These are phyloP conservation scores for Metschnikowia gruessii DNA, from an alignment of 805 yeast genomes.

Conservation along the genomic window DNA sequence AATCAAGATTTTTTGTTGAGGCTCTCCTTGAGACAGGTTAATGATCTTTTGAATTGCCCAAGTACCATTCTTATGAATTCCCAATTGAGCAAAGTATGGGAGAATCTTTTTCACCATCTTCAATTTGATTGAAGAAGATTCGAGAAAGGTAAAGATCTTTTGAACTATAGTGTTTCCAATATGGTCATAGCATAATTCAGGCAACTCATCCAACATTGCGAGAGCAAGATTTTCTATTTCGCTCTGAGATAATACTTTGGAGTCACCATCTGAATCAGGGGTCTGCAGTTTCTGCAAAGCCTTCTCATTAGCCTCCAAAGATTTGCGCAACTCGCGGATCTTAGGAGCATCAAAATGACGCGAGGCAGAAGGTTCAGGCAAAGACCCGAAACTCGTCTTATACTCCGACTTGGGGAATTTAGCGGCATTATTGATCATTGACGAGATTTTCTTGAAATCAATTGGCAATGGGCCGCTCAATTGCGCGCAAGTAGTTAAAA, in stretches of 20 bases:
- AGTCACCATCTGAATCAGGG: slow-evolving; percentile 8
- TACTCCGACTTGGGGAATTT: slow-evolving; percentile 44
- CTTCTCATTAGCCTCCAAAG: slow-evolving; percentile 36
- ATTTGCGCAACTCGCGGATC: slow-evolving; percentile 79
- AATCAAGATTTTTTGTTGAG: slow-evolving; percentile 54
- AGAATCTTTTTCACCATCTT: slow-evolving; percentile 75
- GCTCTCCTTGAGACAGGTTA: slow-evolving; percentile 52
- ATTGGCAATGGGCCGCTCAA: slow-evolving; percentile 16
- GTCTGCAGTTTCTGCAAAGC: neutral
- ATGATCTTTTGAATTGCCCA: slow-evolving; percentile 99
- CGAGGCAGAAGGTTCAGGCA: slow-evolving; percentile 67
- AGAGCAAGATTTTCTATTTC: slow-evolving; percentile 81
- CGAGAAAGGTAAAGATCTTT: slow-evolving; percentile 71
- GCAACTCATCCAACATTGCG: slow-evolving; percentile 83
- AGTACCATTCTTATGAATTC: slow-evolving; percentile 96
- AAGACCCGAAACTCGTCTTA: slow-evolving; percentile 61
- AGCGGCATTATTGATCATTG: slow-evolving; percentile 41
- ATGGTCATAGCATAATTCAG: slow-evolving; percentile 88
- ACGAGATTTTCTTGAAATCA: slow-evolving; percentile 39
- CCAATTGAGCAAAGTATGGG: slow-evolving; percentile 83
- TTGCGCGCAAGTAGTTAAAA: slow-evolving; percentile 8
- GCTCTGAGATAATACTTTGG: slow-evolving; percentile 45
- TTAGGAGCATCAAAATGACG: slow-evolving; percentile 86
- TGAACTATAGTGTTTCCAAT: slow-evolving; percentile 95
- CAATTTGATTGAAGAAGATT: slow-evolving; percentile 66